Conservation (phyloP, 2,329 filamentous ascomycete species). For the Dactylellina haptotyla region DNA sequence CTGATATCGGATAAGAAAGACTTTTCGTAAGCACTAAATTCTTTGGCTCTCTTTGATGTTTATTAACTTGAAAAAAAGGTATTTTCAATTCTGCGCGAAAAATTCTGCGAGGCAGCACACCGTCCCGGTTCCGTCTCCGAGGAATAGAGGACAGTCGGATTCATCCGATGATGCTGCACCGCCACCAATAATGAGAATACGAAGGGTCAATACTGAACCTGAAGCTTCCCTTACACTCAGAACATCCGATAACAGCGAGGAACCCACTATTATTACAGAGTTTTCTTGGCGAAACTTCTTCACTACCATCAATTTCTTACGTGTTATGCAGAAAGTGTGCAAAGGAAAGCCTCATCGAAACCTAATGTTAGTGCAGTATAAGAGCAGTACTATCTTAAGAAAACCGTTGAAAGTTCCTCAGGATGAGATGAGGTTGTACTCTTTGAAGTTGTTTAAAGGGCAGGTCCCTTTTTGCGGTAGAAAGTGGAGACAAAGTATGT, state of each 20-base stretch:
- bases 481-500: conserved; percentile 84
- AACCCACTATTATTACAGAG: conserved; percentile 78
- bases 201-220: conserved; percentile 63
- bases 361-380: conserved; percentile 92
- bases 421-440: conserved; percentile 86
- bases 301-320: conserved; percentile 91
- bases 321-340: conserved; percentile 96
- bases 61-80: conserved; percentile 67
- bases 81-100: conserved; percentile 88
- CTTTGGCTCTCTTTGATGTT: not conserved
- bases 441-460: conserved; percentile 97
- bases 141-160: conserved; percentile 56
- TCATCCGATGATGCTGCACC: conserved; percentile 78
- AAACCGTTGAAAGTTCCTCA: conserved; percentile 93
- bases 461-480: conserved; percentile 97
- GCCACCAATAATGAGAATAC: conserved; percentile 78
- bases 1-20: conserved; percentile 54
- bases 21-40: conserved; percentile 24
- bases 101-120: conserved; percentile 61
- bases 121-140: conserved; percentile 30
- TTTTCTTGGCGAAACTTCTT: conserved; percentile 97
- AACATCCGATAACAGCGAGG: conserved; percentile 29
- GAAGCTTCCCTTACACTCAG: conserved; percentile 58
- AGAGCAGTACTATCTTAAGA: conserved; percentile 88
- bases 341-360: conserved; percentile 95